A percentile compares a stretch with the other conserved stretches of the same genome.
phyloP scores from a whole-genome alignment of 805 yeast species.

The Kluyveromyces wickerhamii region DNA sequence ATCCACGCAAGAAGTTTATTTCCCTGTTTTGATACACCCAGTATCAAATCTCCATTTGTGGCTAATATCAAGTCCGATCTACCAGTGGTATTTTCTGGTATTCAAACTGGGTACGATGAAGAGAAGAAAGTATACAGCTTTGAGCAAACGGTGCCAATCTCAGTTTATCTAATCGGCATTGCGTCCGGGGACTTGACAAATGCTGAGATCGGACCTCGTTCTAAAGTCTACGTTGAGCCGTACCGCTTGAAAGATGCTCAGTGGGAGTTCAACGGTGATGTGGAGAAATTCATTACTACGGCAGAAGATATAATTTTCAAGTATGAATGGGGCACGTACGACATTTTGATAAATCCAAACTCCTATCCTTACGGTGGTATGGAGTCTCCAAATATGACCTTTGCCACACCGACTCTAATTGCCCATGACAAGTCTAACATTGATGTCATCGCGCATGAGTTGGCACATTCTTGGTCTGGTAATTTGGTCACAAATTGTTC shows the following conservation, averaged over 20 bases:
- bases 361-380: conserved; percentile 86
- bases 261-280: conserved; percentile 73
- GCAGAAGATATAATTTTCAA: conserved; percentile 67
- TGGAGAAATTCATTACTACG: conserved; percentile 67
- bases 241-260: conserved; percentile 56
- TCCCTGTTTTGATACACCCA: conserved; percentile 89
- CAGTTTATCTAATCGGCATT: conserved; percentile 74
- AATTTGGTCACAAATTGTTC: conserved; percentile 84
- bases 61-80: conserved; percentile 54
- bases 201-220: conserved; percentile 76
- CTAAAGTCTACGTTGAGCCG: conserved; percentile 76
- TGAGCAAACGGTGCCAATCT: conserved; percentile 75
- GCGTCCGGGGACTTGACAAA: conserved; percentile 73
- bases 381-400: conserved; percentile 90
- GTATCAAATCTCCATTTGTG: conserved; percentile 59
- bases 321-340: conserved; percentile 81
- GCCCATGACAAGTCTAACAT: conserved; percentile 81
- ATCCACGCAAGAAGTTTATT: conserved; percentile 82
- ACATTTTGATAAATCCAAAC: conserved; percentile 71
- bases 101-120: conserved; percentile 23
- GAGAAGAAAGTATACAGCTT: conserved; percentile 37
- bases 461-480: conserved; percentile 91
- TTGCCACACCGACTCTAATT: conserved; percentile 82
- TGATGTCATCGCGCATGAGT: conserved; percentile 86
- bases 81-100: conserved; percentile 71